Conservation (phyloP, 176 grass and related monocot genomes). For the Canna indica region DNA sequence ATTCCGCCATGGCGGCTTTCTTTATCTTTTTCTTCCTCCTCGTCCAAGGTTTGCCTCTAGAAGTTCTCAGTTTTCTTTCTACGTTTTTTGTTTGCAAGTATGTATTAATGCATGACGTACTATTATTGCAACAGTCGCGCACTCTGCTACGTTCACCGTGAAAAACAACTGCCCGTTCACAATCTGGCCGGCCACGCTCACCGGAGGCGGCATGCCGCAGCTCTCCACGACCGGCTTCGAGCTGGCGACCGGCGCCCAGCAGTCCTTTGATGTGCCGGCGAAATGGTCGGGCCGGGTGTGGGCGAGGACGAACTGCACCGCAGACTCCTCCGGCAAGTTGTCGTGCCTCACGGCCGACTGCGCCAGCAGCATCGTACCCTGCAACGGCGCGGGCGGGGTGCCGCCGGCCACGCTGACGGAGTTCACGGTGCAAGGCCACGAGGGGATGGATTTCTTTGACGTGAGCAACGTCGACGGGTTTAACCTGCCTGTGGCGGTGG, state of each 20-base stretch:
- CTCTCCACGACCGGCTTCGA: slow-evolving; percentile 43
- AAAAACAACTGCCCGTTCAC: slow-evolving; percentile 41
- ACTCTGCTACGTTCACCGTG: slow-evolving; percentile 39
- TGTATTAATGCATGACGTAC: background rate
- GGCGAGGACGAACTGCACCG: slow-evolving; percentile 33
- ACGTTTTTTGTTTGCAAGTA: no score
- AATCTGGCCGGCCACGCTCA: slow-evolving; percentile 39
- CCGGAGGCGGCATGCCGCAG: background rate
- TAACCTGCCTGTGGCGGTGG: slow-evolving; percentile 40
- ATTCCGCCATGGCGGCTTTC: no score
- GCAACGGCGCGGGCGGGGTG: slow-evolving; percentile 27
- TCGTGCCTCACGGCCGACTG: slow-evolving; percentile 47
- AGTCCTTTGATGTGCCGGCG: slow-evolving; percentile 1
- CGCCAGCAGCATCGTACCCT: slow-evolving; percentile 26
- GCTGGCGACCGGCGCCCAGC: slow-evolving; percentile 15
- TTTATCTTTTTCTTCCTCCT: background rate
- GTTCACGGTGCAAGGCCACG: slow-evolving; percentile 38
- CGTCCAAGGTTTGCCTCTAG: background rate
- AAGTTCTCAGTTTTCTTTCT: background rate
- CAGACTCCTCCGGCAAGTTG: slow-evolving; percentile 24
- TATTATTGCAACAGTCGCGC: slow-evolving; percentile 15
- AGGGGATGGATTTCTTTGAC: slow-evolving; percentile 39
- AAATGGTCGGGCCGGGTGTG: slow-evolving; percentile 52
- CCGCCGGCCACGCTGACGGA: slow-evolving; percentile 41
- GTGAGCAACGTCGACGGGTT: slow-evolving; percentile 60